These are phyloP conservation scores for Parafenestella ontariensis DNA, from an alignment of 2,329 filamentous ascomycete genomes.

Conservation along the genomic window DNA sequence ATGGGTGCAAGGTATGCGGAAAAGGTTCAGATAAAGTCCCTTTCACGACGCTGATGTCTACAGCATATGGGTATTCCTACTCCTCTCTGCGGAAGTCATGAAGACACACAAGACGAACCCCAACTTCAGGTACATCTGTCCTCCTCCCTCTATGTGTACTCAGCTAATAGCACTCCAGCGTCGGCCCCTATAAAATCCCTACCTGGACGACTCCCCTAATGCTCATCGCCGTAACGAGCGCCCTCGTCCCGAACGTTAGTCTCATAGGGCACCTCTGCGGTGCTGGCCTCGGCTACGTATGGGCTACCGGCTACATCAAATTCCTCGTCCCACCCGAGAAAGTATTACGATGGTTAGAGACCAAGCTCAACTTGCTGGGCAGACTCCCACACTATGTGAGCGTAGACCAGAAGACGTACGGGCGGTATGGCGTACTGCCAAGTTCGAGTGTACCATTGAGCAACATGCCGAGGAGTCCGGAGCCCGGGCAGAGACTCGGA, in stretches of 20 bases:
- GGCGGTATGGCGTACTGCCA: constrained; percentile 87
- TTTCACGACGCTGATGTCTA: background rate
- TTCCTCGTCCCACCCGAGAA: constrained; percentile 90
- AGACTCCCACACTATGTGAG: constrained; percentile 91
- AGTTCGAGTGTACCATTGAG: constrained; percentile 31
- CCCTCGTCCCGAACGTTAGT: constrained; percentile 81
- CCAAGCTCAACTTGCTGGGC: constrained; percentile 82
- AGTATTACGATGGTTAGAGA: constrained; percentile 85
- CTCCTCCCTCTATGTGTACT: constrained; percentile 42
- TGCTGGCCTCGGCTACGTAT: constrained; percentile 83
- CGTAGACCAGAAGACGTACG: constrained; percentile 94
- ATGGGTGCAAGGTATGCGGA: constrained; percentile 78
- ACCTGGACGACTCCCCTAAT: constrained; percentile 92
- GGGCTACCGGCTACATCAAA: constrained; percentile 87
- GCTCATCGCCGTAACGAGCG: constrained; percentile 74
- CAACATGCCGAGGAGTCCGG: constrained; percentile 36
- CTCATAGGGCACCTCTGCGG: constrained; percentile 87
- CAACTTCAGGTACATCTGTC: constrained; percentile 64
- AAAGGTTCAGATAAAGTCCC: accelerated
- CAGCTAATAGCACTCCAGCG: constrained; percentile 43
- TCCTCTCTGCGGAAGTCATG: constrained; percentile 84
- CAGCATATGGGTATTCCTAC: constrained; percentile 91
- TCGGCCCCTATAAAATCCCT: constrained; percentile 75
- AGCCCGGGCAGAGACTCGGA: constrained; percentile 39
- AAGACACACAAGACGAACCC: constrained; percentile 85